phyloP scores from a whole-genome alignment of 2,329 filamentous ascomycete species.

The Fusarium papillatum region DNA sequence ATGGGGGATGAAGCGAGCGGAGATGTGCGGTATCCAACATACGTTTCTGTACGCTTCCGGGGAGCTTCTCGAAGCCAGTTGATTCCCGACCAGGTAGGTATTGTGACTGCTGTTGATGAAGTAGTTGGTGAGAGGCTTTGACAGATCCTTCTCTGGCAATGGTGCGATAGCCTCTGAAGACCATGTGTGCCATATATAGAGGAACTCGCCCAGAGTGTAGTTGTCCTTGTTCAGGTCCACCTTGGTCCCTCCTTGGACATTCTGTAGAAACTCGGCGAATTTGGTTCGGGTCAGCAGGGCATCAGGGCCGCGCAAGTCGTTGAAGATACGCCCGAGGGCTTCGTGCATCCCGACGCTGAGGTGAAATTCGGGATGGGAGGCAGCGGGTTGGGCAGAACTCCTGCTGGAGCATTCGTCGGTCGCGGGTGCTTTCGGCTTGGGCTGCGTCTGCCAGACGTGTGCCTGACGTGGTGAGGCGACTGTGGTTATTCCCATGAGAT shows the following conservation, averaged over 20 bases:
- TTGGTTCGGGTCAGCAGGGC: constrained; percentile 48
- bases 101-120: constrained; percentile 97
- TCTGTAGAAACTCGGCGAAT: constrained; percentile 64
- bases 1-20: not conserved
- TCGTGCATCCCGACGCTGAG: constrained; percentile 63
- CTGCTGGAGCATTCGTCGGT: constrained; percentile 44
- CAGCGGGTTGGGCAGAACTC: constrained; percentile 29
- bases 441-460: constrained; percentile 27
- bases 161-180: constrained; percentile 60
- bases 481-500: constrained; percentile 51
- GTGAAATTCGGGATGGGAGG: constrained; percentile 49
- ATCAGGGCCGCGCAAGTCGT: constrained; percentile 55
- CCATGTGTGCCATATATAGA: constrained; percentile 60
- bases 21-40: constrained; percentile 48
- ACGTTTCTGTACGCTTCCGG: constrained; percentile 84
- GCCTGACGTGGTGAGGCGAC: constrained; percentile 46
- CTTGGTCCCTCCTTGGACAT: constrained; percentile 60
- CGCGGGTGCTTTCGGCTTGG: constrained; percentile 28
- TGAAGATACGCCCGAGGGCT: constrained; percentile 62
- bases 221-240: constrained; percentile 53
- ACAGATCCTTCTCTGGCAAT: constrained; percentile 67
- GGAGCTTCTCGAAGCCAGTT: constrained; percentile 83
- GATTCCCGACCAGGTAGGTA: constrained; percentile 91
- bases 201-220: constrained; percentile 64
- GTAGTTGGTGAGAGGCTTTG: constrained; percentile 85